Evolutionary conservation across 495 filamentous ascomycete species (phyloP), one percentile per base, ranked within the genome.

Genomic region (Neurospora sp.): DNA sequence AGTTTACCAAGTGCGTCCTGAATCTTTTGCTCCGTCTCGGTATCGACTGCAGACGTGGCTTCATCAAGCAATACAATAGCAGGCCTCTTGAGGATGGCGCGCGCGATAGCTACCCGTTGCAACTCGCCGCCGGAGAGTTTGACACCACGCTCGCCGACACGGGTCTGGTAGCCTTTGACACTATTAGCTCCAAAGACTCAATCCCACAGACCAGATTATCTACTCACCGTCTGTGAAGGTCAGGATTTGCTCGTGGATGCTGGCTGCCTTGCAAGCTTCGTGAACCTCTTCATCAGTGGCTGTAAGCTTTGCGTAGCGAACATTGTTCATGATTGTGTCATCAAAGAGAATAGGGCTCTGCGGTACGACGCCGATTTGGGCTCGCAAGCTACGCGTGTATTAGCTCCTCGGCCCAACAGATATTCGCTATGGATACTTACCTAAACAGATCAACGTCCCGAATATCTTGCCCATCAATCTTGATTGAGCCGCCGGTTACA

Each of bases 291-390:
- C 93, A 73, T 97, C 91, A 2, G 92, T 91, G 27, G 91, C 94
- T 44, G 85, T 77, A 42, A 90, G 93, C 76, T 94, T 94, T 53
- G 96, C 95, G 78, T 98, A 98, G 79, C 89, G 91, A 73, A 98
- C 82, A 76, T 98, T 98, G 83, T 98, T 86, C 94, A 97, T 96
- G 73, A 98, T 81, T 0, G 91, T 91, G 79, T 97, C 95, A 78
- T 98, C 97, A 86, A 98, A 98, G 40, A 98, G 85, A 3, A 96
- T 88, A 2, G 93, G 97, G 77, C 97, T 94, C 80, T 98, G 95
- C 6, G 96, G 95, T 41, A 98, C 96, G 70, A 98, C 86, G 4
- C 91, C 91, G 68, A 94, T 88, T 53, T 85, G 84, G 9, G 87
- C 85, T 20, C 91, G 86, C 31, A 95, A 82, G 76, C 91, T 93